Conservation (phyloP, 1,284 basidiomycete genomes). For the Cutaneotrichosporon cavernicola region DNA sequence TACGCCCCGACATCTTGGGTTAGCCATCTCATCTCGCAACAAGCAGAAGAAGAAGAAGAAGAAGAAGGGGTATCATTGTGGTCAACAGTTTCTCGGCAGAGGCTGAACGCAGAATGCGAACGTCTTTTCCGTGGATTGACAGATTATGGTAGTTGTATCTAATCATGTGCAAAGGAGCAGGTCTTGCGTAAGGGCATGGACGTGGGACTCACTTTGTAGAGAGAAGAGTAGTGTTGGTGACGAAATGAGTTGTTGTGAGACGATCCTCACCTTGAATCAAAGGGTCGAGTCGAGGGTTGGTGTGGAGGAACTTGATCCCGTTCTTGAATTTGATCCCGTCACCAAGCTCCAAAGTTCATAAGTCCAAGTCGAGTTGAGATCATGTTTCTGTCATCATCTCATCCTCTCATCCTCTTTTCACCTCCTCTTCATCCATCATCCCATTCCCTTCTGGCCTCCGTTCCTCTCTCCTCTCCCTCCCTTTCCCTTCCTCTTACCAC, state of each 20-base stretch:
- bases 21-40: slow-evolving; percentile 18
- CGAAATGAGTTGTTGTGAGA: not conserved
- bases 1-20: slow-evolving; percentile 48
- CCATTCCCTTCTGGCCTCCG: not conserved
- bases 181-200: no score
- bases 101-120: slow-evolving; percentile 34
- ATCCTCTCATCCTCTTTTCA: not conserved
- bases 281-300: not conserved
- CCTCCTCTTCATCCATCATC: not conserved
- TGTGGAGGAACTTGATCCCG: slow-evolving; percentile 11
- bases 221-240: not conserved
- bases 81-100: slow-evolving; percentile 38
- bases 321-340: slow-evolving; percentile 1
- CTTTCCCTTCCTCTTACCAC: not conserved
- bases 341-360: not conserved
- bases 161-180: slow-evolving; percentile 46
- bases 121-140: slow-evolving; percentile 60
- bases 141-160: slow-evolving; percentile 54
- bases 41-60: slow-evolving; percentile 22
- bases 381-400: not conserved
- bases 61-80: slow-evolving; percentile 27
- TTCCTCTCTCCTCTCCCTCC: not conserved
- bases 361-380: not conserved
- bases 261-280: not conserved
- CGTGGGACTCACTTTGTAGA: not conserved